Base-by-base conservation (phyloP, 1,284 basidiomycete species). In the Sphagnurus paluster region DNA sequence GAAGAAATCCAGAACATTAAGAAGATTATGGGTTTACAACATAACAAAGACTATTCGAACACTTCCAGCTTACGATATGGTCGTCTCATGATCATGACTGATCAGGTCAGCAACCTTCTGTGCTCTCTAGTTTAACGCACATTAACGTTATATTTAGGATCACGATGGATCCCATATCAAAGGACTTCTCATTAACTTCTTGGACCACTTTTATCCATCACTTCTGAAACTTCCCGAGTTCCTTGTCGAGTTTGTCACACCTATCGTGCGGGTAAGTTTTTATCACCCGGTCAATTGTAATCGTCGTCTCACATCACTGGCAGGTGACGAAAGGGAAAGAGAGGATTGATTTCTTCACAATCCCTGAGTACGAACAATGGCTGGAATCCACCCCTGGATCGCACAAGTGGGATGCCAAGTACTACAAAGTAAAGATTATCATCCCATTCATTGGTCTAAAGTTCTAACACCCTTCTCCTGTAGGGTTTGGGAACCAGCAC, bases 111-210 rank as follows among this genome's bases (percentile, higher is more conserved):
- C 44, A 10, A 20, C 19, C 25, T 40, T 29, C 23, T 6, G 32
- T 8, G 17, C 10, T 14, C 10, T 21, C 30, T 33, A 29, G 36
- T 42, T 53, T 49, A 13, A 38, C 28, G 51, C 59, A 16, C 49
- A 21, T 19, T 7, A 33, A 28, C 10, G 29, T 13, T 50, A 0
- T 65, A n/a, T 50, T 0, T 65, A 97, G 91, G 97, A 99, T 82
- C 94, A 99, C 71, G 97, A 99, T 71, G 97, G 97, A 43, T 99
- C 96, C 29, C 97, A 99, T 71, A 99, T 99, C 74, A 99, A 99
- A 70, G 97, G 97, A 30, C 80, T 99, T 7, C 80, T 99, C 47
- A 97, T 99, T 75, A 99, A 99, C 69, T 99, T 95, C 68, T 74
- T 99, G 48, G 97, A 99, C 63, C 88, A 96, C 65, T 98, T 96